Evolutionary conservation across 441 rosid genomes (phyloP).

Genomic region (Aquilaria agallochum): DNA sequence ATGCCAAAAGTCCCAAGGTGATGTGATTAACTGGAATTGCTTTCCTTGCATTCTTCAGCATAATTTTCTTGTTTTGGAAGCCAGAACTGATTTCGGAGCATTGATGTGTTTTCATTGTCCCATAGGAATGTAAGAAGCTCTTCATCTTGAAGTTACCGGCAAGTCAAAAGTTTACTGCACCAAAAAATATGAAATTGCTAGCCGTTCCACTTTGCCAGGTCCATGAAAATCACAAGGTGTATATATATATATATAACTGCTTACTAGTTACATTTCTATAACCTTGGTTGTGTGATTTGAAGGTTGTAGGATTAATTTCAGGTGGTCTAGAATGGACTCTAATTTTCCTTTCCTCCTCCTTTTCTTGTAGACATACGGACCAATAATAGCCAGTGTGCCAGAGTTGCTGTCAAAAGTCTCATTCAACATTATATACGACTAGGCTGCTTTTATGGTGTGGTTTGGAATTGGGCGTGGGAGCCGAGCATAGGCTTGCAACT

Average conservation of each 20-base stretch:
- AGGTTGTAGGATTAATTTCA: no score
- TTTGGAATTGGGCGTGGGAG: no score
- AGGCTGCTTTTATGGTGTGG: neutral
- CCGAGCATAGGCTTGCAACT: no score
- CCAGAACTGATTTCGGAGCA: no score
- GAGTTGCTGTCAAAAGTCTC: slow-evolving; percentile 74
- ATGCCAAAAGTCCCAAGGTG: slow-evolving; percentile 67
- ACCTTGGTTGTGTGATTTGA: no score
- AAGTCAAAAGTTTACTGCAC: slow-evolving; percentile 62
- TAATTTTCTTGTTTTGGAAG: neutral
- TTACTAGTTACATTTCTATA: neutral
- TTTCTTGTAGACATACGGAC: slow-evolving; percentile 66
- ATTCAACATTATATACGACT: slow-evolving; percentile 49
- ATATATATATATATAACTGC: neutral
- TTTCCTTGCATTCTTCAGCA: slow-evolving; percentile 2
- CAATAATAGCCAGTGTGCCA: slow-evolving; percentile 68
- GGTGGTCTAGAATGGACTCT: no score
- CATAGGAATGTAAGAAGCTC: slow-evolving; percentile 74
- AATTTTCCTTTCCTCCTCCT: no score
- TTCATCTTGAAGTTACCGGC: slow-evolving; percentile 60
- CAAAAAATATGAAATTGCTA: slow-evolving; percentile 69
- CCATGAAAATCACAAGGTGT: slow-evolving; percentile 69
- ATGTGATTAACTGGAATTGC: slow-evolving; percentile 1
- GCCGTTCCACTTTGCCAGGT: slow-evolving; percentile 80
- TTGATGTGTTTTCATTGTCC: slow-evolving; percentile 5